Base-by-base conservation (phyloP, 164 flowering plant genomes). In the Tinospora cordifolia region DNA sequence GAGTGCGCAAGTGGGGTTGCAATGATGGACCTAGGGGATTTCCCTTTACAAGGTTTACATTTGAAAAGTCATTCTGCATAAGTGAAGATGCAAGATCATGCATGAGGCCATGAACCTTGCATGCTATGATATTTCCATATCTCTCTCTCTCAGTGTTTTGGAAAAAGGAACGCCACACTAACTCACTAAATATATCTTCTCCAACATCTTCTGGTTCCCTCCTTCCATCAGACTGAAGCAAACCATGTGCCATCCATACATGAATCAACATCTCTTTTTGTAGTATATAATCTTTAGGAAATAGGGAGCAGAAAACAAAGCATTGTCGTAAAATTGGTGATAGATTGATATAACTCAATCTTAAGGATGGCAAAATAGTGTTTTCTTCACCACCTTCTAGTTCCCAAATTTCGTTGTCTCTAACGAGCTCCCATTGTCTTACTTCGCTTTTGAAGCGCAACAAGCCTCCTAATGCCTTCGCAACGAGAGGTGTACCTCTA, bases 241-340 rank as follows among this genome's bases (percentile, higher is more conserved):
- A 47, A n/a, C 68, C 79, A 11, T 73, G 41, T 24, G 74, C 75
- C 41, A 70, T 62, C 73, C 73, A 70, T 14, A 70, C 27, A 7
- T 9, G 67, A n/a, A 70, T n/a, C n/a, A 70, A 15, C 6, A 19
- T 41, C 14, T 46, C 44, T 21, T 63, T 70, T 0, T 39, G 14
- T 5, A 70, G 15, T 47, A 3, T 17, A 63, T 47, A 21, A 13
- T 63, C 62, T 63, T 63, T 70, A 0, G 73, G 73, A 47, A 62
- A 70, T 3, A 70, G 10, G 3, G 67, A 62, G 40, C 62, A 70
- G 47, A 44, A 70, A n/a, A n/a, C 59, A 30, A 30, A 30, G 36
- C 36, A 30, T 30, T 30, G 36, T 4, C 36, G 2, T 30, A 30
- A 30, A 30, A 4, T 30, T 30, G 36, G 36, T 2, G 36, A 30